These are phyloP conservation scores for Dipsacomyces acuminosporus DNA, from an alignment of 371 early-diverging fungal genomes.

Conservation along the genomic window DNA sequence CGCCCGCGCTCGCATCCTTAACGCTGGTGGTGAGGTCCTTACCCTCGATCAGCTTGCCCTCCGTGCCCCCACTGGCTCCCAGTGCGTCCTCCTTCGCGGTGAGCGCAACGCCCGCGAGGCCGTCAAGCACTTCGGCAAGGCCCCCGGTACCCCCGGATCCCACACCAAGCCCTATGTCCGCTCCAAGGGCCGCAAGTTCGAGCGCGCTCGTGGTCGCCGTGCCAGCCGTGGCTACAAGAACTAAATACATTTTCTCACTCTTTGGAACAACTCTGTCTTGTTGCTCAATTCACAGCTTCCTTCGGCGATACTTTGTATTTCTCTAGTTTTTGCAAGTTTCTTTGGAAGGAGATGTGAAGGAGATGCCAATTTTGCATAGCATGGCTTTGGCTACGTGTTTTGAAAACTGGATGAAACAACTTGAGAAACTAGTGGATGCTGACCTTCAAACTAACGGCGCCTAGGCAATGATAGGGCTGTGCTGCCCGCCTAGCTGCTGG, in stretches of 20 bases:
- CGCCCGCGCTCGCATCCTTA: constrained; percentile 94
- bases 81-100: constrained; percentile 94
- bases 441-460: too few relatives aligned
- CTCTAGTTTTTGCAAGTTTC: too few relatives aligned
- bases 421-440: too few relatives aligned
- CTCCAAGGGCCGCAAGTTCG: constrained; percentile 99
- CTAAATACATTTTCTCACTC: constrained; percentile 20
- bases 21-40: constrained; percentile 97
- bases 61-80: constrained; percentile 94
- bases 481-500: constrained; percentile 11
- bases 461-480: too few relatives aligned
- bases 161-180: constrained; percentile 92
- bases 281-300: background rate
- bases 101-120: constrained; percentile 85
- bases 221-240: constrained; percentile 56
- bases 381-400: too few relatives aligned
- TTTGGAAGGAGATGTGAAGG: too few relatives aligned
- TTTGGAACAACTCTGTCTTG: background rate
- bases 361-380: too few relatives aligned
- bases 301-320: too few relatives aligned
- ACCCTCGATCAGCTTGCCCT: constrained; percentile 98
- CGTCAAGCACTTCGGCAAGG: constrained; percentile 88
- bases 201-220: constrained; percentile 98
- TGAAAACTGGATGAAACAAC: too few relatives aligned
- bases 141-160: constrained; percentile 80